A percentile compares a stretch with the other conserved stretches of the same genome.
phyloP scores from a whole-genome alignment of 345 rosid species.

The Brassica rapa region DNA sequence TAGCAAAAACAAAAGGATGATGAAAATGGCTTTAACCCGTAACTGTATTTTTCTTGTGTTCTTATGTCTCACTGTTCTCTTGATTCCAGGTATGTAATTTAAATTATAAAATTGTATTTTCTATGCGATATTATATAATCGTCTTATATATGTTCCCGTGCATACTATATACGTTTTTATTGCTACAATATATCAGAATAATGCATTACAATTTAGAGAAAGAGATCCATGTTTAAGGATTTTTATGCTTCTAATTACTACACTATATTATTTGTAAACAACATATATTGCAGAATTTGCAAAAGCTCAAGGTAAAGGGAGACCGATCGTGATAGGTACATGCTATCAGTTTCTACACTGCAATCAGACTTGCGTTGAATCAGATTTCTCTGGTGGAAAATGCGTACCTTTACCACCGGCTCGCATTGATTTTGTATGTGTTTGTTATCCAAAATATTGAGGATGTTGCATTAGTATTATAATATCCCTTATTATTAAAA shows the following conservation, averaged over 20 bases:
- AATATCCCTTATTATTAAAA: neutral
- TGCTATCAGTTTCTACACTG: neutral
- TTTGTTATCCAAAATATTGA: neutral
- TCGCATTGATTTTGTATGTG: neutral
- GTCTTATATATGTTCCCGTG: neutral
- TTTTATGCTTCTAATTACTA: neutral
- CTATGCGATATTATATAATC: neutral
- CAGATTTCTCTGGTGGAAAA: neutral
- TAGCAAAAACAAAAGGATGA: neutral
- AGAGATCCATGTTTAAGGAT: neutral
- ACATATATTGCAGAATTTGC: neutral
- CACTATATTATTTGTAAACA: neutral
- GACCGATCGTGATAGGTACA: neutral
- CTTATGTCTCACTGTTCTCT: neutral
- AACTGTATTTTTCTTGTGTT: neutral
- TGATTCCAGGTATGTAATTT: neutral
- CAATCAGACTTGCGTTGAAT: neutral
- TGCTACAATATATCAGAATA: neutral
- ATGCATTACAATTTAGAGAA: neutral
- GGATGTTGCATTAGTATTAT: neutral
- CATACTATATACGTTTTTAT: neutral
- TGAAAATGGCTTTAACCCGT: neutral
- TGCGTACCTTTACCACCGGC: neutral
- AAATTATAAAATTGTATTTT: neutral
- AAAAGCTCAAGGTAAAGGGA: neutral